Percentiles rank a stretch among this genome's conserved stretches.
Conservation (phyloP, 108 stramenopile genomes). For the Mediolabrus comicus region DNA sequence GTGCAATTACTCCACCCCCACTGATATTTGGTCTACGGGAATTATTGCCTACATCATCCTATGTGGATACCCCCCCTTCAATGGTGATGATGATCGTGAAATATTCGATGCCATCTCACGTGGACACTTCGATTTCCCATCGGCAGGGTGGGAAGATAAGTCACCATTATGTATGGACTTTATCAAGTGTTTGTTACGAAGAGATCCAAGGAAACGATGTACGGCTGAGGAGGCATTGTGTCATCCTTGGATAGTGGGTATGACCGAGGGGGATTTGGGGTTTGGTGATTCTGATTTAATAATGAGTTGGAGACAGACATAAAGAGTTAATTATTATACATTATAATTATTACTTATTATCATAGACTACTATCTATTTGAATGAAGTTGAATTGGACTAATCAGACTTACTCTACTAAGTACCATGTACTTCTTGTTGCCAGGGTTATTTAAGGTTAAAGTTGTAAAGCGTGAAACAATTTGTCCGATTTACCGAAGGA, state of each 20-base stretch:
- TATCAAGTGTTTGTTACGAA: constrained; percentile 32
- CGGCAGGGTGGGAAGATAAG: constrained; percentile 5
- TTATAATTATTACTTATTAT: too few species aligned
- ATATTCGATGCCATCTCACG: not conserved
- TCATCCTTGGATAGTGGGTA: constrained; percentile 40
- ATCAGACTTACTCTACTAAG: too few species aligned
- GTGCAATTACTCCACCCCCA: constrained; percentile 25
- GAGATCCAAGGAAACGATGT: constrained; percentile 38
- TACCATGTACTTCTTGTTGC: too few species aligned
- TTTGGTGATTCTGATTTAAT: too few species aligned
- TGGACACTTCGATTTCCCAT: not conserved
- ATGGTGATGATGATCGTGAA: constrained; percentile 6
- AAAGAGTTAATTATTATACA: too few species aligned
- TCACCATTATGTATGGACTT: constrained; percentile 42
- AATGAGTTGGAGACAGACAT: too few species aligned
- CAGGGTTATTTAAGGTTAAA: too few species aligned
- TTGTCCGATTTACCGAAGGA: too few species aligned
- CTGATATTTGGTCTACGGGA: constrained; percentile 77
- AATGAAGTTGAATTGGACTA: too few species aligned
- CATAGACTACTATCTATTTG: too few species aligned
- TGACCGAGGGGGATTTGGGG: not conserved
- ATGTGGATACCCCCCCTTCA: constrained; percentile 64
- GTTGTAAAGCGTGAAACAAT: too few species aligned
- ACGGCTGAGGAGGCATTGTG: constrained; percentile 24
- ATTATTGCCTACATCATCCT: constrained; percentile 72